Evolutionary conservation across 257 asterid species (phyloP).

Genomic region (Scutellaria baicalensis): DNA sequence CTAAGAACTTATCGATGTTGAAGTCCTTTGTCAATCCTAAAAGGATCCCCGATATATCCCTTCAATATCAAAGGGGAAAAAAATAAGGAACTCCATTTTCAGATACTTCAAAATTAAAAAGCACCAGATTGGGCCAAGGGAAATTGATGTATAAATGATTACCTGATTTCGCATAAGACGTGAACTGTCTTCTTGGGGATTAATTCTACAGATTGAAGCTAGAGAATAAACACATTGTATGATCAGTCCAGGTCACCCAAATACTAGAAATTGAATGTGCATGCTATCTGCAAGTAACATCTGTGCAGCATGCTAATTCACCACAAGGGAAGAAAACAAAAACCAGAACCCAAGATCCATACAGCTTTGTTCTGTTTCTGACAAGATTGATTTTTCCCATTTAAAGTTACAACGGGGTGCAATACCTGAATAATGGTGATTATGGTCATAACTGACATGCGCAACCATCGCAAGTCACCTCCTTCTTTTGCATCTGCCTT

Average conservation of each 20-base stretch:
- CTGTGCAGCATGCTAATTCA: constrained; percentile 1
- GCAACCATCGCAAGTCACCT: constrained; percentile 60
- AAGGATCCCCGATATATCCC: constrained; percentile 62
- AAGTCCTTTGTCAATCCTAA: constrained; percentile 57
- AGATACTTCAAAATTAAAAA: constrained; percentile 5
- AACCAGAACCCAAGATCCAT: background rate
- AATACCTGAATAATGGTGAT: constrained; percentile 82
- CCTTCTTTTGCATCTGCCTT: constrained; percentile 46
- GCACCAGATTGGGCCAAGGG: background rate
- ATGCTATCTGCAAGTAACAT: constrained; percentile 7
- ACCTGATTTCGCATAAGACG: constrained; percentile 57
- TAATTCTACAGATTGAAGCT: constrained; percentile 69
- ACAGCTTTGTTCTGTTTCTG: background rate
- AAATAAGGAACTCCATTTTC: constrained; percentile 7
- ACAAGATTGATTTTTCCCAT: background rate
- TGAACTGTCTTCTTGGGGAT: constrained; percentile 75
- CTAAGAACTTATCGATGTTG: constrained; percentile 66
- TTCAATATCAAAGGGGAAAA: constrained; percentile 23
- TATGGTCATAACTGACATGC: constrained; percentile 68
- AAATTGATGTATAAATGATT: background rate
- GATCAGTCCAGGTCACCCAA: background rate
- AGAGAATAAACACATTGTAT: constrained; percentile 12
- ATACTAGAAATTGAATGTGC: background rate
- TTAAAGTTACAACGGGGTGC: background rate
- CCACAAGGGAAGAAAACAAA: background rate